These are phyloP conservation scores for Tylopilus rubrobrunneus DNA, from an alignment of 768 basidiomycete species.

Conservation along the genomic window DNA sequence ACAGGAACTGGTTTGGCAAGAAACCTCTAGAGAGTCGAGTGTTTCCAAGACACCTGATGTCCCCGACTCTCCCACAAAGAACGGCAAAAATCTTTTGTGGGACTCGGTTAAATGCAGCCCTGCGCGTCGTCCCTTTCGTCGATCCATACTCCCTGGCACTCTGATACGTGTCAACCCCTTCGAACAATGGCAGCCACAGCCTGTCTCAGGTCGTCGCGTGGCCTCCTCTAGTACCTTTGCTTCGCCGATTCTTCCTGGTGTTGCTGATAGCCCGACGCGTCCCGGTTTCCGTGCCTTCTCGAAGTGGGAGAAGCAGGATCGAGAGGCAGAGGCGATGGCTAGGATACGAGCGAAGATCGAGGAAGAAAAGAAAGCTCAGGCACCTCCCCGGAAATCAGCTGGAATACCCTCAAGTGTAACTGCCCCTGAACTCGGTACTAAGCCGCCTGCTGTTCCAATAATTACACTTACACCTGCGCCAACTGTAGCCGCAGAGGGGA, in stretches of 20 bases:
- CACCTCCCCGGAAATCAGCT: conserved; percentile 32
- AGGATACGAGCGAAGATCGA: conserved; percentile 57
- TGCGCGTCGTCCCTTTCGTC: conserved; percentile 40
- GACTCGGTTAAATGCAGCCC: conserved; percentile 48
- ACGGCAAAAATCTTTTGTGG: conserved; percentile 73
- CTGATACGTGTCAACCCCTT: conserved; percentile 52
- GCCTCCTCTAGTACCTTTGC: conserved; percentile 32
- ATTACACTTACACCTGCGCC: conserved; percentile 29
- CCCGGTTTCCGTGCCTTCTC: conserved; percentile 49
- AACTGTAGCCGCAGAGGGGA: conserved; percentile 3
- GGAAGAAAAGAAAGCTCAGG: conserved; percentile 40
- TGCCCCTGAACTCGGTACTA: conserved; percentile 20
- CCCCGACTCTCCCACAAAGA: conserved; percentile 34
- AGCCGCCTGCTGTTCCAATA: conserved; percentile 22
- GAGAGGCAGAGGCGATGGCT: conserved; percentile 76
- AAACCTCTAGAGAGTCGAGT: conserved; percentile 39
- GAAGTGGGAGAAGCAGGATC: conserved; percentile 85
- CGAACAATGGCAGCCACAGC: conserved; percentile 28
- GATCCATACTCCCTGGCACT: conserved; percentile 42
- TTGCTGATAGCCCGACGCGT: conserved; percentile 56
- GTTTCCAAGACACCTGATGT: conserved; percentile 44
- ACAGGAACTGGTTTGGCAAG: conserved; percentile 67
- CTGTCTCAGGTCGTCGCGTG: conserved; percentile 43
- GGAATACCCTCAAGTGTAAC: conserved; percentile 29
- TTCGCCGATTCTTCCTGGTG: conserved; percentile 28